A percentile compares a stretch with the other conserved stretches of the same genome.
Conservation (phyloP, 176 grass and related monocot species). For the Urochloa ruziziensis region DNA sequence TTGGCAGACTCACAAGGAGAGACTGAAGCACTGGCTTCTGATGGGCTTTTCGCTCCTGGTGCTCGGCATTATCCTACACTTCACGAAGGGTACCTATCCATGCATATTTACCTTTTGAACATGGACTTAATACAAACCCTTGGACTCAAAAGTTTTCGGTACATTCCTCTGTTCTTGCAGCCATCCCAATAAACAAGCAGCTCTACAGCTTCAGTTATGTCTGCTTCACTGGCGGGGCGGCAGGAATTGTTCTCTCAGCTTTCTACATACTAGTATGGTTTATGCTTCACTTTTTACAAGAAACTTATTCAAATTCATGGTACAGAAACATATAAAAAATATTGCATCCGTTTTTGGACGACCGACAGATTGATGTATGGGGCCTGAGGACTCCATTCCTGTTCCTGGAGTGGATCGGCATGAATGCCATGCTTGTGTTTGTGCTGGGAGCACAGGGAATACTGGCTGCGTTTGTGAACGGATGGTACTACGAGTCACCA, state of each 20-base stretch:
- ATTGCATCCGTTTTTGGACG: neutral
- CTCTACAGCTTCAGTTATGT: constrained; percentile 80
- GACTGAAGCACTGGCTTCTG: constrained; percentile 65
- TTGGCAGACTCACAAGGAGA: constrained; percentile 53
- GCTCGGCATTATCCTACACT: constrained; percentile 62
- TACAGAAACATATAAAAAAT: neutral
- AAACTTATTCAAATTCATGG: neutral
- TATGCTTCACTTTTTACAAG: neutral
- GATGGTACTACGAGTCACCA: constrained; percentile 63
- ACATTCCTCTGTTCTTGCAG: constrained; percentile 22
- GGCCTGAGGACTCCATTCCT: constrained; percentile 56
- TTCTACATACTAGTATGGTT: constrained; percentile 69
- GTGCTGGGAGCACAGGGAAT: constrained; percentile 76
- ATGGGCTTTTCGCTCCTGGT: constrained; percentile 50
- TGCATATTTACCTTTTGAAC: neutral
- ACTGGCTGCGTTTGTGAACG: constrained; percentile 59
- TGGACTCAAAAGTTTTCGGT: neutral
- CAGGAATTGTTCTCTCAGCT: constrained; percentile 58
- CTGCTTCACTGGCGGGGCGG: constrained; percentile 64
- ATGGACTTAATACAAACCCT: neutral
- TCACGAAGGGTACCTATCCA: constrained; percentile 49
- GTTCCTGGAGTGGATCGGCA: constrained; percentile 77
- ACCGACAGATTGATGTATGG: constrained; percentile 70
- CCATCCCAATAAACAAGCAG: constrained; percentile 85
- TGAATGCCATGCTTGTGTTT: constrained; percentile 90